Conservation (phyloP, 177 flowering plant species). For the Telopea speciosissima region DNA sequence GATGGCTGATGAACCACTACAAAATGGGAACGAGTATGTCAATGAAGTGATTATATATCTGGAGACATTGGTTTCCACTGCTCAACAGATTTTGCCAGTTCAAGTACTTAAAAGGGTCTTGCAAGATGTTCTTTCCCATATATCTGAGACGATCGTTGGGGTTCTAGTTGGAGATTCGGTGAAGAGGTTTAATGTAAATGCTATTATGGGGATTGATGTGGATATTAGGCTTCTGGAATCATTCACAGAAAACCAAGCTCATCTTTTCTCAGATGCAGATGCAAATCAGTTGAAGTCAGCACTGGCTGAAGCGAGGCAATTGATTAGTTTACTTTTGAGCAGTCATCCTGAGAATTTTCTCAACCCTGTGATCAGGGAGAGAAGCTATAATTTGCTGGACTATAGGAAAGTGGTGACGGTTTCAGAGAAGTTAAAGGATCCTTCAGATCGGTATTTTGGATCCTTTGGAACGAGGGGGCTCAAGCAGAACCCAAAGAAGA, state of each 20-base stretch:
- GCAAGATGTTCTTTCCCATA: neutral
- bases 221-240: constrained; percentile 57
- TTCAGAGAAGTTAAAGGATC: constrained; percentile 68
- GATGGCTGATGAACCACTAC: neutral
- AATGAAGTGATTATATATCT: neutral
- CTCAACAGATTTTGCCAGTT: neutral
- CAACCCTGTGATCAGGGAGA: constrained; percentile 70
- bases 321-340: constrained; percentile 62
- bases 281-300: constrained; percentile 47
- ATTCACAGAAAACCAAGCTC: constrained; percentile 54
- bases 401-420: constrained; percentile 52
- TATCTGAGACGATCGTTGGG: neutral
- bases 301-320: constrained; percentile 56
- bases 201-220: constrained; percentile 56
- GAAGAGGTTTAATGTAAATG: constrained; percentile 43
- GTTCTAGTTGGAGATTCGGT: neutral
- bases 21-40: neutral
- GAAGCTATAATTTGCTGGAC: constrained; percentile 58
- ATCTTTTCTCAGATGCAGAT: neutral
- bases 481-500: constrained; percentile 63
- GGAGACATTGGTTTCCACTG: neutral
- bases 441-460: constrained; percentile 60
- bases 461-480: constrained; percentile 55
- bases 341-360: constrained; percentile 67
- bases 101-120: neutral